Base-by-base conservation (phyloP, 108 stramenopile species). In the Parmales sp. region DNA sequence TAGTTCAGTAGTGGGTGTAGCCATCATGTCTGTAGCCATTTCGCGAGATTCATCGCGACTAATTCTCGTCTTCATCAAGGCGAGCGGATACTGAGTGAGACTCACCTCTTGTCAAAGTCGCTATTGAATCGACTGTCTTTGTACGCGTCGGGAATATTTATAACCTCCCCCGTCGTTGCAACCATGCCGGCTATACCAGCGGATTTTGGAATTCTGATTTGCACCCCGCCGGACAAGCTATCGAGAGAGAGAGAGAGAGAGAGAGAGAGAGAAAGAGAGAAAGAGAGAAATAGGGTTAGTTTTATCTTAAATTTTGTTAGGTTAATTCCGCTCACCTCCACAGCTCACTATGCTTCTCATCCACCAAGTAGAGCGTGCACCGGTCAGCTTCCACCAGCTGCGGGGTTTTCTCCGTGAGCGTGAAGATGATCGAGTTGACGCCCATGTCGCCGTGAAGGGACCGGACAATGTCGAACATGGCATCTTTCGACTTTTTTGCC, bases 391-490 rank as follows among this genome's bases (percentile, higher is more conserved):
- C 75, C 13, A 76, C 75, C 18, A 76, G 69, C 37, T 70, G 64
- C 0, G 69, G 69, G 39, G 54, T 76, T 1, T 66, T 64, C 48
- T 76, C 69, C 9, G 75, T 76, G 64, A 76, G 31, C 13, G 75
- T 76, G 70, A 76, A 76, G 18, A 71, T 76, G 39, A 76, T 70
- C 9, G 65, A 66, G 66, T 76, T 76, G 7, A 76, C 68, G 29
- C 75, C 75, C 70, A 76, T 71, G 11, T 76, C 69, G 8, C 69
- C 69, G 64, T 76, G 75, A n/a, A 76, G 69, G 8, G 75, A 63
- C 31, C 70, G 65, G 31, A 76, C 70, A 31, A 76, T 76, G 46
- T 76, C 75, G 6, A 76, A 22, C 48, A 76, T 54, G 51, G 54
- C 34, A 0, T 54, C 26, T 0, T 63, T 54, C 39, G 54, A 36